Evolutionary conservation across 1,284 basidiomycete genomes (phyloP), one percentile per base, ranked within the genome.

Genomic region (Trametes sp.): DNA sequence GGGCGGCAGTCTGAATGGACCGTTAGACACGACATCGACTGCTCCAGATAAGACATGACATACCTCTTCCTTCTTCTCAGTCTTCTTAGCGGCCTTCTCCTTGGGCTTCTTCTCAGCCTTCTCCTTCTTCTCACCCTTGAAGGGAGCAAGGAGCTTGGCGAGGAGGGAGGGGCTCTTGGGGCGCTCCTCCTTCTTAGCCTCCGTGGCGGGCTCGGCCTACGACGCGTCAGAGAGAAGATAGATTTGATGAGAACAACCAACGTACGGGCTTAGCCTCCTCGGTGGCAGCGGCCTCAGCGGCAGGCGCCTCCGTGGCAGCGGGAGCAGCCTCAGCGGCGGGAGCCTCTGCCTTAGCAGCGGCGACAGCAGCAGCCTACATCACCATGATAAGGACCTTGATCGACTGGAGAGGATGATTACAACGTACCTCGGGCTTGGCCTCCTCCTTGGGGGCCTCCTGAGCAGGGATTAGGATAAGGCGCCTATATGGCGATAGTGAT

Each of bases 91-190:
- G 76, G 77, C 78, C 85, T 87, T 89, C 82, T 75, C 78, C 78
- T 86, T 90, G 65, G 82, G 84, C 72, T 81, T 84, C 80, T 87
- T 88, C 73, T 80, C 77, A 46, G 72, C 68, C 75, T 76, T 79
- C 66, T 67, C 61, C 72, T 76, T 75, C 69, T 76, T 72, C 23
- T 75, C 72, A 36, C 65, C 66, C 73, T 84, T 85, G 85, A 93
- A 89, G 26, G 90, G 86, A 45, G 86, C 86, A 56, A 93, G 84
- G 65, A 93, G 80, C 78, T 89, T 93, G 66, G 84, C 72, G 56
- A 93, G 79, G 64, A 93, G 67, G 56, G 83, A 76, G n/a, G 92
- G 91, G 79, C 89, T 91, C 85, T 89, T 92, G 70, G 90, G 88
- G 66, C 82, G 81, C 21, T 90, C 88, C 68, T 90, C 89, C 79